Percentiles rank a stretch among this genome's conserved stretches.
Evolutionary conservation across 1,284 basidiomycete genomes (phyloP).

Genomic region (Fomitopsis schrenkii): DNA sequence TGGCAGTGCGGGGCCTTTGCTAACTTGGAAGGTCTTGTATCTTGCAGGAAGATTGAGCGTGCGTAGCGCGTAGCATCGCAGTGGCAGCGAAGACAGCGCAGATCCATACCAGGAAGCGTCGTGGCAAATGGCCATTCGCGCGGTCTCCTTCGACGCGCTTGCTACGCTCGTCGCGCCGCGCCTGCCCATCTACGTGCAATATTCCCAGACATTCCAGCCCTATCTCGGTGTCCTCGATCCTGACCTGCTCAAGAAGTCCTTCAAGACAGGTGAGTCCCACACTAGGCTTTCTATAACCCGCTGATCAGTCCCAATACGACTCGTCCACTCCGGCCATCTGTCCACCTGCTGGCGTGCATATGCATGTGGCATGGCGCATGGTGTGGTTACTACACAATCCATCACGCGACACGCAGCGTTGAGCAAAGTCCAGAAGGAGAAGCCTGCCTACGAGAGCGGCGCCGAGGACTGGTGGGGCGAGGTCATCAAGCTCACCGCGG

Average conservation of each 20-base stretch:
- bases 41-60: no score
- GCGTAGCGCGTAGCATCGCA: no score
- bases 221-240: constrained; percentile 58
- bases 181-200: constrained; percentile 63
- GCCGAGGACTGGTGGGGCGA: constrained; percentile 66
- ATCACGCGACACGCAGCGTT: constrained; percentile 42
- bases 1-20: no score
- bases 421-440: constrained; percentile 51
- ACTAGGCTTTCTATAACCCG: background rate
- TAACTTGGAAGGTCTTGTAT: no score
- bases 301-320: background rate
- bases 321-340: background rate
- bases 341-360: background rate
- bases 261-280: constrained; percentile 55
- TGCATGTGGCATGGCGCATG: background rate
- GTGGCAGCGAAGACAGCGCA: background rate
- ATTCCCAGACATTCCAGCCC: constrained; percentile 60
- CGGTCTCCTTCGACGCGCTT: constrained; percentile 71
- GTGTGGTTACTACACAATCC: background rate
- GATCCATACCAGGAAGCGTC: no score
- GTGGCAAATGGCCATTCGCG: constrained; percentile 32
- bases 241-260: constrained; percentile 46
- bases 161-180: constrained; percentile 66
- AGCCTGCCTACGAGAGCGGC: constrained; percentile 50
- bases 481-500: constrained; percentile 65